These are phyloP conservation scores for Russula dissimulans DNA, from an alignment of 768 basidiomycete species.

Conservation along the genomic window DNA sequence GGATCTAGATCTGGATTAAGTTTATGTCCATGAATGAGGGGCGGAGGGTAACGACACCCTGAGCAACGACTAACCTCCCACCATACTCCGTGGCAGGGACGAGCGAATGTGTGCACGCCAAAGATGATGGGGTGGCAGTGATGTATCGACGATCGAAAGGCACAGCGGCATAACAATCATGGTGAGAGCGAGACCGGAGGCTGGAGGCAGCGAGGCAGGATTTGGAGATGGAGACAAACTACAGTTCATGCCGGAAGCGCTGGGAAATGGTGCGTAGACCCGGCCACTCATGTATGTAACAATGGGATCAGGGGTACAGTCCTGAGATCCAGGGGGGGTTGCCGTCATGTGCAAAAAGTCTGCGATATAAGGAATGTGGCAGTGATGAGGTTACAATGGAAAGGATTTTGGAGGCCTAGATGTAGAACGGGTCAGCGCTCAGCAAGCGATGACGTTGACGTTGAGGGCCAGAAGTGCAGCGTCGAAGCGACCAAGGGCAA, in stretches of 20 bases:
- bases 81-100: background rate
- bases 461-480: conserved; percentile 33
- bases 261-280: no score
- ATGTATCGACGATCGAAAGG: no score
- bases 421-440: background rate
- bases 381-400: conserved; percentile 15
- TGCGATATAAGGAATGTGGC: background rate
- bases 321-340: background rate
- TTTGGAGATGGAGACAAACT: background rate
- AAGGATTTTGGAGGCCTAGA: conserved; percentile 25
- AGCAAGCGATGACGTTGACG: conserved; percentile 42
- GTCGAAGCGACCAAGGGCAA: conserved; percentile 19
- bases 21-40: background rate
- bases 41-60: background rate
- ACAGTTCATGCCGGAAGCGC: background rate
- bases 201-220: background rate
- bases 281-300: no score
- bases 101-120: background rate
- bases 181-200: no score
- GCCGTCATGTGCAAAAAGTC: background rate
- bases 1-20: background rate
- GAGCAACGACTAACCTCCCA: background rate
- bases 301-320: background rate
- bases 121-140: no score
- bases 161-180: no score